Evolutionary conservation across 495 filamentous ascomycete genomes (phyloP).

Genomic region (Penicillium waksmanii): DNA sequence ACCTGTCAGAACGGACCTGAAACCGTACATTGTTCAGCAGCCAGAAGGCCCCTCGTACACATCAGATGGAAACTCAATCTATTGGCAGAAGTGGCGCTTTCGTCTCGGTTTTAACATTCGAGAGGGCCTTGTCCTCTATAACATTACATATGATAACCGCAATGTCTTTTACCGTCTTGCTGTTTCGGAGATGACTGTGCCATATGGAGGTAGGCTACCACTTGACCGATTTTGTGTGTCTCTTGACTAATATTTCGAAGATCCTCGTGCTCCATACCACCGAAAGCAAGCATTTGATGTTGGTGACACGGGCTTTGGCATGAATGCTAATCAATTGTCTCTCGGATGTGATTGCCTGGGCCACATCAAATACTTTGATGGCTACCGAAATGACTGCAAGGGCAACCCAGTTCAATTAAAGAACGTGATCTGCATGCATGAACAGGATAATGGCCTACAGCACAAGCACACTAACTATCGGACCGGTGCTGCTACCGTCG

Average conservation of each 20-base stretch:
- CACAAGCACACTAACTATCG: constrained; percentile 73
- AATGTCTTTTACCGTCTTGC: constrained; percentile 70
- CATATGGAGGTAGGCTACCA: constrained; percentile 44
- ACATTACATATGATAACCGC: constrained; percentile 69
- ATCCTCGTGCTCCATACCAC: constrained; percentile 68
- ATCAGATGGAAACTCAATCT: constrained; percentile 50
- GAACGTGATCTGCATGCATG: constrained; percentile 68
- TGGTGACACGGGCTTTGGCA: constrained; percentile 67
- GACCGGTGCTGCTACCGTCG: constrained; percentile 60
- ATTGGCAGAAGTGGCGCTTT: constrained; percentile 74
- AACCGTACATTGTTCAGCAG: constrained; percentile 76
- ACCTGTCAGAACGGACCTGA: constrained; percentile 60
- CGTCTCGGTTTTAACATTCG: constrained; percentile 67
- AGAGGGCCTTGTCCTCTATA: constrained; percentile 65
- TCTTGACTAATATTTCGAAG: constrained; percentile 40
- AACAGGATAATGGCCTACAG: constrained; percentile 67
- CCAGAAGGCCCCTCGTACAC: constrained; percentile 77
- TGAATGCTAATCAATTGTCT: constrained; percentile 68
- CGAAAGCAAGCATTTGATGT: constrained; percentile 73
- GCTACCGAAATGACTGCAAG: constrained; percentile 56
- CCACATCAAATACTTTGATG: constrained; percentile 67
- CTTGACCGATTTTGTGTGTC: not conserved
- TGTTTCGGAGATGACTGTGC: constrained; percentile 77
- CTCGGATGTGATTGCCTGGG: constrained; percentile 72
- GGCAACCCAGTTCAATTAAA: constrained; percentile 58